Percentiles rank a stretch among this genome's conserved stretches.
phyloP scores from a whole-genome alignment of 2,329 filamentous ascomycete species.

The Apiospora pterosperma region DNA sequence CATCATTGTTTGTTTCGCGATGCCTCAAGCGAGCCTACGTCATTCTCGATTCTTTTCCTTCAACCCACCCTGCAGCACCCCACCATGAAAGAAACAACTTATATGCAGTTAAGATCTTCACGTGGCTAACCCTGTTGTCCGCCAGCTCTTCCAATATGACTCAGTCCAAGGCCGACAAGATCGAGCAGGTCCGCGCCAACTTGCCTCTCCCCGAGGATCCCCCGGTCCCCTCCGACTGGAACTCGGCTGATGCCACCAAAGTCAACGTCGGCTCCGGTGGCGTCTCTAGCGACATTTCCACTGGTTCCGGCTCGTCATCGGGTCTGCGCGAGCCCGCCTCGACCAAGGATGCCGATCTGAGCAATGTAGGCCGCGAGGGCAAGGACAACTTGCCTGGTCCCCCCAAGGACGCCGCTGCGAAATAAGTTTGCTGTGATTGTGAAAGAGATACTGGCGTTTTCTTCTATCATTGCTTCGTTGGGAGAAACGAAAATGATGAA shows the following conservation, averaged over 20 bases:
- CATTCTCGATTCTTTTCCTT: not conserved
- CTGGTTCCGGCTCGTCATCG: constrained; percentile 41
- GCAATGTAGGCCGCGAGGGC: constrained; percentile 60
- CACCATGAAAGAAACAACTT: not conserved
- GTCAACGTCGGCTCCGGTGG: constrained; percentile 68
- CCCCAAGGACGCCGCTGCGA: constrained; percentile 56
- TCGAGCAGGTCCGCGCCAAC: constrained; percentile 66
- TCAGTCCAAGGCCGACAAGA: constrained; percentile 58
- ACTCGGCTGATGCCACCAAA: constrained; percentile 65
- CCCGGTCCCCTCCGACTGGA: constrained; percentile 72
- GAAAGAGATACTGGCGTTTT: not conserved
- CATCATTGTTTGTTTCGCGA: not conserved
- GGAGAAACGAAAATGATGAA: not conserved
- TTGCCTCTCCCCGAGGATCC: constrained; percentile 78
- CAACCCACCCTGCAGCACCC: not conserved
- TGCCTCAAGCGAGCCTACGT: not conserved
- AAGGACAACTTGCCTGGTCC: constrained; percentile 54
- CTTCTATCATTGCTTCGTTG: not conserved
- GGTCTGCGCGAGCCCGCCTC: constrained; percentile 60
- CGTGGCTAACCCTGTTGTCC: not conserved
- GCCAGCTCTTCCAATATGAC: constrained; percentile 30
- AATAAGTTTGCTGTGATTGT: not conserved
- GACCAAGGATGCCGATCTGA: constrained; percentile 53
- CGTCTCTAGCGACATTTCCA: constrained; percentile 49
- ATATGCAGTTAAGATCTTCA: not conserved